Conservation (phyloP, 768 basidiomycete species). For the Termitomyces eurrhizus region DNA sequence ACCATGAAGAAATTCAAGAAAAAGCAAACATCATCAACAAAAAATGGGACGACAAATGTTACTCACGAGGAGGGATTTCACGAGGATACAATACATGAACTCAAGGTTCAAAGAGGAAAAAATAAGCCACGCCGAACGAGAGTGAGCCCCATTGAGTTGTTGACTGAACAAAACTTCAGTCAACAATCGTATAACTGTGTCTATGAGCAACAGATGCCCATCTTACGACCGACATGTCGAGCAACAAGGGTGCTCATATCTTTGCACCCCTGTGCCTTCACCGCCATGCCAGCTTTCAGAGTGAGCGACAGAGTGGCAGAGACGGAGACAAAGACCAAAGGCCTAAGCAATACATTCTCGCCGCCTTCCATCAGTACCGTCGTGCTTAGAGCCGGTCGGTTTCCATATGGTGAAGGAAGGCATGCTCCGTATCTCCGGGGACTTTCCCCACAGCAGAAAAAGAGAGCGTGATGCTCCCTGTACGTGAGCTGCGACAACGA, state of each 20-base stretch:
- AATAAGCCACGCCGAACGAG: conserved; percentile 63
- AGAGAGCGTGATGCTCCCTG: conserved; percentile 49
- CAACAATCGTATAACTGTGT: conserved; percentile 84
- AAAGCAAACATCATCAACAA: conserved; percentile 52
- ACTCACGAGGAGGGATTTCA: not conserved
- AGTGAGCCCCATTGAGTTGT: conserved; percentile 94
- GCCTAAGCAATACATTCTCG: conserved; percentile 41
- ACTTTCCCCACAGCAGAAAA: conserved; percentile 85
- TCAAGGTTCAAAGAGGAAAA: conserved; percentile 54
- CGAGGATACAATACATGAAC: conserved; percentile 28
- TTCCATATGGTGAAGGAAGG: conserved; percentile 56
- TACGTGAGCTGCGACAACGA: conserved; percentile 83
- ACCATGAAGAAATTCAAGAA: conserved; percentile 92
- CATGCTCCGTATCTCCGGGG: conserved; percentile 84
- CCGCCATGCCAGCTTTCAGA: conserved; percentile 30
- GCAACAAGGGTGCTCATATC: conserved; percentile 67
- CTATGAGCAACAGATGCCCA: conserved; percentile 74
- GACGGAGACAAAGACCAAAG: conserved; percentile 37
- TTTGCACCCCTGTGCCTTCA: conserved; percentile 55
- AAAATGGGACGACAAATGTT: conserved; percentile 3
- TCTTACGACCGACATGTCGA: conserved; percentile 35
- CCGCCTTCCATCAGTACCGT: conserved; percentile 53
- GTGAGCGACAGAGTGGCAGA: conserved; percentile 56
- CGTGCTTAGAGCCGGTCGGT: conserved; percentile 73
- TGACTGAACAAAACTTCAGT: conserved; percentile 32